These are phyloP conservation scores for Thelonectria rubi DNA, from an alignment of 2,329 filamentous ascomycete species.

Conservation along the genomic window DNA sequence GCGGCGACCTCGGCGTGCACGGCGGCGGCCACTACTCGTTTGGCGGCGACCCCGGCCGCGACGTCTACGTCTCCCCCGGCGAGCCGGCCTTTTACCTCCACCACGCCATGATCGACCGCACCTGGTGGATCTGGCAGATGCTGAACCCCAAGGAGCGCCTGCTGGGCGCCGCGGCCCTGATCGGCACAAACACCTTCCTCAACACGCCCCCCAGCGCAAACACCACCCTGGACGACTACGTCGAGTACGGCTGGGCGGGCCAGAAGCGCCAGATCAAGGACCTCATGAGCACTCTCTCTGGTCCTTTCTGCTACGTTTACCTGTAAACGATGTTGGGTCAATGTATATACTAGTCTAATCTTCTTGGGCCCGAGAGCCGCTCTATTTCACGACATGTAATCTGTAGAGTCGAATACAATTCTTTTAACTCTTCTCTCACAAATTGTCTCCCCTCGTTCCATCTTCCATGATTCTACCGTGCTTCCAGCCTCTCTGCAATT, in stretches of 20 bases:
- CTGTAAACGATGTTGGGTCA: slow-evolving; percentile 33
- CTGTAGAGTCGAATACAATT: slow-evolving; percentile 15
- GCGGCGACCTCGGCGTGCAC: slow-evolving; percentile 47
- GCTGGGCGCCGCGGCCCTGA: slow-evolving; percentile 31
- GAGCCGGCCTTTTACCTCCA: slow-evolving; percentile 48
- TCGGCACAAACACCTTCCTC: slow-evolving; percentile 40
- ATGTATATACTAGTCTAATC: slow-evolving; percentile 7
- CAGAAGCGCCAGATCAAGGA: slow-evolving; percentile 43
- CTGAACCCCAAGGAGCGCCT: slow-evolving; percentile 40
- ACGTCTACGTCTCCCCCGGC: slow-evolving; percentile 51
- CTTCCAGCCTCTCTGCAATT: neutral
- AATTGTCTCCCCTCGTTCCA: neutral
- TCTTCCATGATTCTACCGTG: neutral
- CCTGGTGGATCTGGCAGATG: slow-evolving; percentile 45
- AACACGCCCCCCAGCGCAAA: slow-evolving; percentile 36
- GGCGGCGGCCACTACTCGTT: slow-evolving; percentile 52
- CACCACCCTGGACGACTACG: slow-evolving; percentile 41
- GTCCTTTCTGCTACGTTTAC: slow-evolving; percentile 48
- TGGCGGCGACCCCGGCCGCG: slow-evolving; percentile 53
- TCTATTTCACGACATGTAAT: slow-evolving; percentile 13
- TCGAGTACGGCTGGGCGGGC: slow-evolving; percentile 41
- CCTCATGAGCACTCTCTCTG: slow-evolving; percentile 45
- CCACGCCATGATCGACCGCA: slow-evolving; percentile 44
- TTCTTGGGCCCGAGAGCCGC: slow-evolving; percentile 7
- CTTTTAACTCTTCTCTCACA: slow-evolving; percentile 12